Evolutionary conservation across 129 eudicot genomes (phyloP).

Genomic region (Helianthus annuus): DNA sequence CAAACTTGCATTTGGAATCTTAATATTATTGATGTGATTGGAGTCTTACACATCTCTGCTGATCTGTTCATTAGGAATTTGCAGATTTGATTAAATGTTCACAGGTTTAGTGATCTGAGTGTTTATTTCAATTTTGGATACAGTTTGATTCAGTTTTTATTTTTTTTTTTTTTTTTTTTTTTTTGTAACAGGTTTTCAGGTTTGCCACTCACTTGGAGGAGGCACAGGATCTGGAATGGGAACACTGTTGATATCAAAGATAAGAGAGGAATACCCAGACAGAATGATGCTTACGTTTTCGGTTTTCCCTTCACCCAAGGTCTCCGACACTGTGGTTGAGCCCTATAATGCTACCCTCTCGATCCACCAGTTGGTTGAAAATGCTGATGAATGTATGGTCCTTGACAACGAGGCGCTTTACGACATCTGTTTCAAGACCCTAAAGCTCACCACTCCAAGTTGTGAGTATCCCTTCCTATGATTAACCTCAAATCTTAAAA

Average conservation of each 20-base stretch:
- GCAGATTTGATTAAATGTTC: background rate
- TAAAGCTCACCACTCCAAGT: constrained; percentile 13
- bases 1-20: too few relatives aligned
- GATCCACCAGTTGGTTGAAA: constrained; percentile 10
- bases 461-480: background rate
- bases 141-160: background rate
- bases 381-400: constrained; percentile 15
- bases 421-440: constrained; percentile 12
- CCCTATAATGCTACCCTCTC: constrained; percentile 9
- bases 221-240: constrained; percentile 12
- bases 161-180: too few relatives aligned
- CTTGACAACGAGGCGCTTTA: constrained; percentile 12
- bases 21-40: background rate
- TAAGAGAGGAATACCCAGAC: constrained; percentile 11
- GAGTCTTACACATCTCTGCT: background rate
- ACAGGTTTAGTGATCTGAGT: too few relatives aligned
- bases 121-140: background rate
- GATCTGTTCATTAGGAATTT: background rate
- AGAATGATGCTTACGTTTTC: constrained; percentile 10
- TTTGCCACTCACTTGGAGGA: constrained; percentile 13
- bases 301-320: constrained; percentile 17
- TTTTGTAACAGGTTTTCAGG: background rate
- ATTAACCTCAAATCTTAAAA: background rate
- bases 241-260: constrained; percentile 7
- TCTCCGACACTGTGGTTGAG: constrained; percentile 10